Percentiles rank a stretch among this genome's conserved stretches.
Conservation (phyloP, 2,329 filamentous ascomycete genomes). For the Fusarium miscanthi region DNA sequence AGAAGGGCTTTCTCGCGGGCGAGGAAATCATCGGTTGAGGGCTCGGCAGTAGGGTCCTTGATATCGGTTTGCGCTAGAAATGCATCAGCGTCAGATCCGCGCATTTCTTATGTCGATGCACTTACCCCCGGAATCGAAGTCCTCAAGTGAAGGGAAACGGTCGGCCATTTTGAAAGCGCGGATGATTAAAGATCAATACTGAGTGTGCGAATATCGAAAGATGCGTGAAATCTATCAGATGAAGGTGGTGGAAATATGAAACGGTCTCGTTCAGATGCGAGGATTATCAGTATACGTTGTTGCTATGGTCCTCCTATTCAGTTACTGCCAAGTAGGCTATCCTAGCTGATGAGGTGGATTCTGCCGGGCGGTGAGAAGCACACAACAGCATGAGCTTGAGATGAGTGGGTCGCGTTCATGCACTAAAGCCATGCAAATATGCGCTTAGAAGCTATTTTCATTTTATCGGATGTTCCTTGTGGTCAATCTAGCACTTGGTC, state of each 20-base stretch:
- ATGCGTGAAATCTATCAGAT: neutral
- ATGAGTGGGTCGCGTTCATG: slow-evolving; percentile 24
- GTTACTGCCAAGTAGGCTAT: slow-evolving; percentile 42
- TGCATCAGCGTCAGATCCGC: slow-evolving; percentile 31
- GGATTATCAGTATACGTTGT: slow-evolving; percentile 34
- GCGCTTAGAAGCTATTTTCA: slow-evolving; percentile 41
- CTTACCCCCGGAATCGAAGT: slow-evolving; percentile 76
- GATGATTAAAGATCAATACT: neutral
- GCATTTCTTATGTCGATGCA: slow-evolving; percentile 30
- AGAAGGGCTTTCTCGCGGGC: slow-evolving; percentile 89
- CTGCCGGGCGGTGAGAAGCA: slow-evolving; percentile 52
- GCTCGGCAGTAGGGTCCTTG: slow-evolving; percentile 66
- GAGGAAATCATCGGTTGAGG: slow-evolving; percentile 84
- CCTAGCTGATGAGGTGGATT: slow-evolving; percentile 47
- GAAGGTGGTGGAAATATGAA: slow-evolving; percentile 5
- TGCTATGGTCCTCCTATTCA: slow-evolving; percentile 45
- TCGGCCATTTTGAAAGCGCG: slow-evolving; percentile 71
- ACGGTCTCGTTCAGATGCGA: slow-evolving; percentile 15
- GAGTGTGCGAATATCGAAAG: slow-evolving; percentile 1
- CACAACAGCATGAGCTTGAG: slow-evolving; percentile 11
- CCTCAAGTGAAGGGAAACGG: slow-evolving; percentile 81
- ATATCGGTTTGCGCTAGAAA: slow-evolving; percentile 74
- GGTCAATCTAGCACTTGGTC: slow-evolving; percentile 38
- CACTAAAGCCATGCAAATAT: slow-evolving; percentile 38
- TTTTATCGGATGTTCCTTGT: slow-evolving; percentile 38